These are phyloP conservation scores for Zygoascus biomembranicola DNA, from an alignment of 805 yeast genomes.

Conservation along the genomic window DNA sequence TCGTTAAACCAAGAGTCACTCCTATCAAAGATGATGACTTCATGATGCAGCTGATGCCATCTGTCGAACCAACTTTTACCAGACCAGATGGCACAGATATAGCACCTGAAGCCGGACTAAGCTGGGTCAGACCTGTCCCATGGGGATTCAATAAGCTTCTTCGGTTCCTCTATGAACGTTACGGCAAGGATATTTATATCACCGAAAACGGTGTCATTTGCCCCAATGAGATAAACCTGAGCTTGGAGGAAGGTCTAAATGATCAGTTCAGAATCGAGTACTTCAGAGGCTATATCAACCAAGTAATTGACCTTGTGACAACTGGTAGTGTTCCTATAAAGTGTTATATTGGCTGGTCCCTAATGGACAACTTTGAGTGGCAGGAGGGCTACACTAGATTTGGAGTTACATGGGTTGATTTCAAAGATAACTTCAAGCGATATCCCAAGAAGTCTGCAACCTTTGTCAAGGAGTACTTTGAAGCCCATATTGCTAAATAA, in stretches of 20 bases:
- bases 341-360: slow-evolving; percentile 30
- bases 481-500: slow-evolving; percentile 3
- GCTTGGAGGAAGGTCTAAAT: slow-evolving; percentile 22
- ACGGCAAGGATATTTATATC: slow-evolving; percentile 17
- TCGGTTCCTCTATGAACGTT: slow-evolving; percentile 11
- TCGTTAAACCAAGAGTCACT: slow-evolving; percentile 15
- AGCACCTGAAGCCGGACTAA: not conserved
- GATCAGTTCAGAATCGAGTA: slow-evolving; percentile 28
- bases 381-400: slow-evolving; percentile 20
- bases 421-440: slow-evolving; percentile 5
- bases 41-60: not conserved
- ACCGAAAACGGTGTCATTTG: slow-evolving; percentile 31
- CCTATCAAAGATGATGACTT: not conserved
- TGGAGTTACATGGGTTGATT: slow-evolving; percentile 17
- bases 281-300: slow-evolving; percentile 25
- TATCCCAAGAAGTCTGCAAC: slow-evolving; percentile 17
- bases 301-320: slow-evolving; percentile 20
- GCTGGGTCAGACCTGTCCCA: not conserved
- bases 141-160: not conserved
- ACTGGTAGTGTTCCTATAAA: slow-evolving; percentile 24
- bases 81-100: not conserved
- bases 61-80: not conserved
- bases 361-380: slow-evolving; percentile 31
- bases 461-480: slow-evolving; percentile 12
- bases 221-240: slow-evolving; percentile 26